Base-by-base conservation (phyloP, 1,284 basidiomycete species). In the Anthracocystis setariae region DNA sequence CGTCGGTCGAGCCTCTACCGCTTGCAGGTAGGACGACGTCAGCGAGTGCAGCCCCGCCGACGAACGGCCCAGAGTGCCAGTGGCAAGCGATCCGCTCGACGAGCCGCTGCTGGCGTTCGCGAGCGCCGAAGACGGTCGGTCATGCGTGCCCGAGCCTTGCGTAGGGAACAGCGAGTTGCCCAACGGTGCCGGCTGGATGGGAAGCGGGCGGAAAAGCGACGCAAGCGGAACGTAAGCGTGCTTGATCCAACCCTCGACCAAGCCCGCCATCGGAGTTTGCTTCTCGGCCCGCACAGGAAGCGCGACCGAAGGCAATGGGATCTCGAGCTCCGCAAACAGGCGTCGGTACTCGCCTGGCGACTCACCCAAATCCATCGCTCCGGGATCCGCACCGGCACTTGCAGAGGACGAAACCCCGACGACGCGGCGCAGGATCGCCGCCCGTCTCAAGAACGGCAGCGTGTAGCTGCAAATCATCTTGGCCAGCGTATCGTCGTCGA, bases 391-490 rank as follows among this genome's bases (percentile, higher is more conserved):
- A 8, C 12, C 24, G 2, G 29, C 47, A 15, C 8, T 24, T 12
- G 42, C 35, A 20, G 27, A 40, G 17, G 29, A 39, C 32, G 51
- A 23, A 12, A 61, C 44, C 4, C 69, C 66, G 3, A 93, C 86
- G 1, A 92, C 88, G 13, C 91, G 89, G 70, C 90, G 92, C 9
- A 98, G 86, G 38, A 97, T 92, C 7, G 92, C 90, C 0, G 92
- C 92, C 5, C 92, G 89, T 35, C 94, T 90, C n/a, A 98, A 87
- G 86, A 97, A 97, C 1, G 94, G 94, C 8, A 98, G 86, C 0
- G 93, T 94, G 84, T 94, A 93, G 0, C 89, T 87, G 81, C 95
- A 94, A 45, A 98, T 85, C 48, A 95, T 85, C 83, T 91, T 93
- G 79, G 94, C 91, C 52, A 98, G 78, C 56, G 61, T 77, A 24